These are phyloP conservation scores for Boletus rubescentipes DNA, from an alignment of 768 basidiomycete genomes.

Conservation along the genomic window DNA sequence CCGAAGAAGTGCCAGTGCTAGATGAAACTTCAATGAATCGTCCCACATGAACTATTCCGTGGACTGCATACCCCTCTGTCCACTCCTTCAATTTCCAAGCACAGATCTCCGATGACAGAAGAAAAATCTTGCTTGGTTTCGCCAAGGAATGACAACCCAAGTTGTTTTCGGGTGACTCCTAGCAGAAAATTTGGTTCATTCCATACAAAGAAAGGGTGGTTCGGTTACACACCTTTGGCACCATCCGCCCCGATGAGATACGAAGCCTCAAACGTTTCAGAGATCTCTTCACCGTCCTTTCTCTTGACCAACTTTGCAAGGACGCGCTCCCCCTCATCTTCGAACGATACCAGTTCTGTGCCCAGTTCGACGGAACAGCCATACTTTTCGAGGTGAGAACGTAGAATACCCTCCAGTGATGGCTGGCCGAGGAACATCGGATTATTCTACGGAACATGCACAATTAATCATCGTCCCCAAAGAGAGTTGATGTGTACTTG, in stretches of 20 bases:
- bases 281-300: constrained; percentile 20
- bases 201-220: background rate
- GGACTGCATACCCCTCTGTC: constrained; percentile 22
- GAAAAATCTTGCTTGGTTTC: constrained; percentile 32
- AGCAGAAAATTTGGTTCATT: background rate
- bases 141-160: constrained; percentile 43
- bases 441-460: constrained; percentile 6
- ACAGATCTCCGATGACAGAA: constrained; percentile 38
- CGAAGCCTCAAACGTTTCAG: constrained; percentile 29
- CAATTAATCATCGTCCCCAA: background rate
- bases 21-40: background rate
- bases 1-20: constrained; percentile 28
- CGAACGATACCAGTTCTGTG: constrained; percentile 45
- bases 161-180: constrained; percentile 39
- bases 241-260: constrained; percentile 46
- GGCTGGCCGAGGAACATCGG: constrained; percentile 25
- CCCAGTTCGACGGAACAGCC: constrained; percentile 41
- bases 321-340: constrained; percentile 37
- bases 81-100: constrained; percentile 29
- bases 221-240: constrained; percentile 26
- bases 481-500: constrained; percentile 2
- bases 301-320: constrained; percentile 35
- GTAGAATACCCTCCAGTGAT: constrained; percentile 27
- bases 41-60: background rate
- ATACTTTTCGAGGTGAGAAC: constrained; percentile 20